Conservation (phyloP, 2,329 filamentous ascomycete species). For the Microdochium paspali region DNA sequence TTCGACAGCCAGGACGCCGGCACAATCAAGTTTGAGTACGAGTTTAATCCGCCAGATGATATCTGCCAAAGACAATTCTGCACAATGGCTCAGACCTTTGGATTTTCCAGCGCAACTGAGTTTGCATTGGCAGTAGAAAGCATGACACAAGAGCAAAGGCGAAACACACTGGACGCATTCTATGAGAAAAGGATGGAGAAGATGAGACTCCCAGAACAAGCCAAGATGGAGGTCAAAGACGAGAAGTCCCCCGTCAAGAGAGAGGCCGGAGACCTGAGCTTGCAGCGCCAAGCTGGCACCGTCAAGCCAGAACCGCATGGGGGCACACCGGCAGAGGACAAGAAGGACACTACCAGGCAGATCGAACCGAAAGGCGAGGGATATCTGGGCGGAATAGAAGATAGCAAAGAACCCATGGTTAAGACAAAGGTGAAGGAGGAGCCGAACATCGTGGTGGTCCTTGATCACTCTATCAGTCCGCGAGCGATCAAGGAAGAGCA, state of each 20-base stretch:
- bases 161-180: slow-evolving; percentile 70
- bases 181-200: slow-evolving; percentile 58
- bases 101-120: slow-evolving; percentile 65
- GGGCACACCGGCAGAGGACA: slow-evolving; percentile 2
- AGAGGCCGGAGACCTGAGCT: neutral
- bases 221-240: slow-evolving; percentile 7
- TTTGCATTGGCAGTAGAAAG: slow-evolving; percentile 87
- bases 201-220: slow-evolving; percentile 16
- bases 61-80: slow-evolving; percentile 81
- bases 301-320: too few relatives aligned
- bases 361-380: too few relatives aligned
- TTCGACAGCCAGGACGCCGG: slow-evolving; percentile 32
- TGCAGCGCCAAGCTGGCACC: too few relatives aligned
- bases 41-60: slow-evolving; percentile 64
- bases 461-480: too few relatives aligned
- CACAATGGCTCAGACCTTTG: slow-evolving; percentile 74
- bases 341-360: too few relatives aligned
- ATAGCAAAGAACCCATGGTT: too few relatives aligned
- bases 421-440: too few relatives aligned
- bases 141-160: slow-evolving; percentile 77
- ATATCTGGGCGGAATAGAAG: too few relatives aligned
- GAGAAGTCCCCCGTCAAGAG: neutral
- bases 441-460: too few relatives aligned
- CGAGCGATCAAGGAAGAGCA: too few relatives aligned
- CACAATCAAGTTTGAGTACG: slow-evolving; percentile 26